Evolutionary conservation across 805 yeast species (phyloP).

Genomic region (Cyberlindnera bimundalis): DNA sequence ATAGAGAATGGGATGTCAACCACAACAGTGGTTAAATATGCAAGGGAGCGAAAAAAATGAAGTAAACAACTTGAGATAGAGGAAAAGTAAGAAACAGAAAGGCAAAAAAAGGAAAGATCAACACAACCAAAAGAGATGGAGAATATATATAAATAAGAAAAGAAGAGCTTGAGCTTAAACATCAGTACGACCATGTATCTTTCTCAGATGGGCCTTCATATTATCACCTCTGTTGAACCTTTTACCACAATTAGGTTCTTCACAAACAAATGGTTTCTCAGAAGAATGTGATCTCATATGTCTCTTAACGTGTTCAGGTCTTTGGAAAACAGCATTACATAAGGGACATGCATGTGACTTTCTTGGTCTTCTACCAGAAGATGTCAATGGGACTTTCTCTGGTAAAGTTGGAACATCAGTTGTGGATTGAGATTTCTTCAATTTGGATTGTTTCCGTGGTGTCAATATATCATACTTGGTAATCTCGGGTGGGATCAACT

Average conservation of each 20-base stretch:
- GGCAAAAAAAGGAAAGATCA: background rate
- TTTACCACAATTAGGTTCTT: slow-evolving; percentile 59
- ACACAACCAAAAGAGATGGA: background rate
- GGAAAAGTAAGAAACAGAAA: background rate
- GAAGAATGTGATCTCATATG: slow-evolving; percentile 76
- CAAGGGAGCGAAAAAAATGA: background rate
- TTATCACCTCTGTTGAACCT: slow-evolving; percentile 75
- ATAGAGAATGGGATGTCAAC: background rate
- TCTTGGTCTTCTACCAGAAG: slow-evolving; percentile 44
- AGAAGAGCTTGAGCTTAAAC: background rate
- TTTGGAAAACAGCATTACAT: slow-evolving; percentile 57
- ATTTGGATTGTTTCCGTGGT: slow-evolving; percentile 20
- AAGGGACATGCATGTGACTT: slow-evolving; percentile 65
- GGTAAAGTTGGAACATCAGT: slow-evolving; percentile 15
- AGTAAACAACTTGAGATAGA: background rate
- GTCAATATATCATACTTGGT: slow-evolving; percentile 25
- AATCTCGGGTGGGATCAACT: slow-evolving; percentile 23
- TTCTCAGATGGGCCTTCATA: slow-evolving; percentile 72
- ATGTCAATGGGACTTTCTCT: slow-evolving; percentile 22
- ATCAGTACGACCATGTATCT: slow-evolving; percentile 50
- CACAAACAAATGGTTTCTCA: slow-evolving; percentile 74
- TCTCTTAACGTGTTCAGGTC: slow-evolving; percentile 72
- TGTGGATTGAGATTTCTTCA: slow-evolving; percentile 20
- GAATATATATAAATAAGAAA: background rate
- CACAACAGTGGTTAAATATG: background rate